Conservation (phyloP, 176 grass and related monocot species). For the Carex myosuroides region DNA sequence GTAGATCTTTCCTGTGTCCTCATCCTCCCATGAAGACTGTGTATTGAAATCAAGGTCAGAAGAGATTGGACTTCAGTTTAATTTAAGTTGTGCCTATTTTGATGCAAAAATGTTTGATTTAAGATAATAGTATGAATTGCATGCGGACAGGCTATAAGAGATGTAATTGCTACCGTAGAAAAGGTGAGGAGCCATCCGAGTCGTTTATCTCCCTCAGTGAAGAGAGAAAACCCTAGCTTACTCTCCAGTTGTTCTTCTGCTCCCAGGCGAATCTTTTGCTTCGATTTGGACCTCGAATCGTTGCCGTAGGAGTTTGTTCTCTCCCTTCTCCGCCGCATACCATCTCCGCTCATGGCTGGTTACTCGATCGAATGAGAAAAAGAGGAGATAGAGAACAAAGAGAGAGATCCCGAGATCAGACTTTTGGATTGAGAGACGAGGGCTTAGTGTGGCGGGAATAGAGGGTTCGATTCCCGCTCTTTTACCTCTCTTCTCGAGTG, state of each 20-base stretch:
- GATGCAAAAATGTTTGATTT: slow-evolving; percentile 2
- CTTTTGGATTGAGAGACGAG: neutral
- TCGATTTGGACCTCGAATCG: slow-evolving; percentile 18
- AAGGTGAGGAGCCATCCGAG: slow-evolving; percentile 95
- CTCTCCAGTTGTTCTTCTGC: slow-evolving; percentile 84
- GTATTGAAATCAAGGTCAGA: neutral
- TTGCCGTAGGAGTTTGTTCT: neutral
- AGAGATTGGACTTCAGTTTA: neutral
- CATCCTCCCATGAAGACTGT: slow-evolving; percentile 93
- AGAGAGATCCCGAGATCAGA: neutral
- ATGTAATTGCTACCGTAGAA: slow-evolving; percentile 45
- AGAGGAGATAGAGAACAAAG: neutral
- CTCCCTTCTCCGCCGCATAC: neutral
- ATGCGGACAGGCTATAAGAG: neutral
- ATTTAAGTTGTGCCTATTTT: slow-evolving; percentile 4
- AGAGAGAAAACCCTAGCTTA: slow-evolving; percentile 71
- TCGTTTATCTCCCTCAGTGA: slow-evolving; percentile 54
- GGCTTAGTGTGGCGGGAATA: neutral
- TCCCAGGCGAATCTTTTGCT: slow-evolving; percentile 63
- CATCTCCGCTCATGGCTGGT: slow-evolving; percentile 22
- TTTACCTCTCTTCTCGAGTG: neutral
- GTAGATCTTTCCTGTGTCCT: slow-evolving; percentile 81
- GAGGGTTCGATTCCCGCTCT: neutral
- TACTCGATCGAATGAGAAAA: neutral
- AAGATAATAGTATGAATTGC: neutral